These are phyloP conservation scores for Neurospora sp. DNA, from an alignment of 495 filamentous ascomycete genomes.

Conservation along the genomic window DNA sequence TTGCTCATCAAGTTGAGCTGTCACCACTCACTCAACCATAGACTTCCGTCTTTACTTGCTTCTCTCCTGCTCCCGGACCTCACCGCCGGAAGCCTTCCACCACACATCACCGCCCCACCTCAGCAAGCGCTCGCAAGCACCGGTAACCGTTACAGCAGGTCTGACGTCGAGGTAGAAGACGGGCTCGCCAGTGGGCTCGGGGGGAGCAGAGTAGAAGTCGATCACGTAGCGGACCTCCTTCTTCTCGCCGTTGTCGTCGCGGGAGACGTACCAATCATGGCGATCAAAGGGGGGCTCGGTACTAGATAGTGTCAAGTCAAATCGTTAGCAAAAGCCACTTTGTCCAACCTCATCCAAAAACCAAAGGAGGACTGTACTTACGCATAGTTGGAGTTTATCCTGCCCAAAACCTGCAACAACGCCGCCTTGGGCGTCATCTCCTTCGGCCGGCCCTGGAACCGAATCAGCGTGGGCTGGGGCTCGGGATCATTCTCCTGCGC, in stretches of 20 bases:
- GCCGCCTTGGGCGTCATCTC: conserved; percentile 86
- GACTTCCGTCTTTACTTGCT: background rate
- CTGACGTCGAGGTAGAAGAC: conserved; percentile 98
- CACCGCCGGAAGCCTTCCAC: conserved; percentile 77
- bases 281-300: conserved; percentile 89
- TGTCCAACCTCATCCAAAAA: background rate
- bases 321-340: background rate
- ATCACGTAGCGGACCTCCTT: conserved; percentile 92
- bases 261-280: conserved; percentile 90
- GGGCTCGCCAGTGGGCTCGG: conserved; percentile 82
- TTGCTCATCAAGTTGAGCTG: background rate
- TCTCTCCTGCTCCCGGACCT: conserved; percentile 32
- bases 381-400: conserved; percentile 63
- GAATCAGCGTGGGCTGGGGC: conserved; percentile 56
- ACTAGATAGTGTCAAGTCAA: conserved; percentile 24
- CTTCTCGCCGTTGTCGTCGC: conserved; percentile 46
- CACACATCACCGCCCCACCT: conserved; percentile 91
- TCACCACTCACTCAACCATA: background rate
- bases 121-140: conserved; percentile 71
- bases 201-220: conserved; percentile 87
- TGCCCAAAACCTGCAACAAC: conserved; percentile 66
- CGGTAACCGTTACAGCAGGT: conserved; percentile 79
- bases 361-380: conserved; percentile 27
- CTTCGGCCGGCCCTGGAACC: conserved; percentile 80
- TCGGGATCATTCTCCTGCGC: conserved; percentile 23